Evolutionary conservation across 2,329 filamentous ascomycete species (phyloP), one percentile per base, ranked within the genome.

Genomic region (Arthrobotrys pseudoclavata): DNA sequence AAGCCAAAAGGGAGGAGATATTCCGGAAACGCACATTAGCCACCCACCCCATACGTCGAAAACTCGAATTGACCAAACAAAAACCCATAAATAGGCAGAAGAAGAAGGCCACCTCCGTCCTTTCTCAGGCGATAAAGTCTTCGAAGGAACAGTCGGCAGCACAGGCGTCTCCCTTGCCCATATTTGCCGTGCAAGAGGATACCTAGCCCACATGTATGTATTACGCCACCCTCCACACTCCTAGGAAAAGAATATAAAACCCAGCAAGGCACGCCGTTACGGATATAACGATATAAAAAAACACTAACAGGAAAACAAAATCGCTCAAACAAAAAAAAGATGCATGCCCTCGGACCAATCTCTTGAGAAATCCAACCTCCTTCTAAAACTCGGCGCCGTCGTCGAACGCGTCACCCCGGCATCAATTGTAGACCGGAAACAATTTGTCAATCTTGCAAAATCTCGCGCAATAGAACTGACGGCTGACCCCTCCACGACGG

Each of bases 331-430:
- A 20, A 63, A 83, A 72, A 63, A 83, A 72, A 88, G 88, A 80
- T 97, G 93, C 86, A 98, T 99, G 94, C 95, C 96, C 57, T 90
- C 93, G 83, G 96, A 99, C 85, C 92, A 96, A 86, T 90, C 91
- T 70, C 86, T 87, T 70, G 96, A 99, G 84, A 99, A 99, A 84
- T 93, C 92, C 4, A 91, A 95, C 81, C 88, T 99, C 47, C 89
- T 99, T 52, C 88, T 91, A 80, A 95, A 96, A 83, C 89, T 99
- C 10, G 96, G 96, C 81, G 96, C 96, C 48, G 89, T 89, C n/a
- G 95, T 99, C 29, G 94, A 97, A 86, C 89, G 94, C 68, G 94
- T 99, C 1, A 88, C 91, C 4, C 94, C 96, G 12, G 94, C 94
- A 9, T 94, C 94, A 74, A 99, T 99, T 80, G 92, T 96, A n/a